Evolutionary conservation across 2,329 filamentous ascomycete genomes (phyloP).

Genomic region (Sphaerostilbella broomeana): DNA sequence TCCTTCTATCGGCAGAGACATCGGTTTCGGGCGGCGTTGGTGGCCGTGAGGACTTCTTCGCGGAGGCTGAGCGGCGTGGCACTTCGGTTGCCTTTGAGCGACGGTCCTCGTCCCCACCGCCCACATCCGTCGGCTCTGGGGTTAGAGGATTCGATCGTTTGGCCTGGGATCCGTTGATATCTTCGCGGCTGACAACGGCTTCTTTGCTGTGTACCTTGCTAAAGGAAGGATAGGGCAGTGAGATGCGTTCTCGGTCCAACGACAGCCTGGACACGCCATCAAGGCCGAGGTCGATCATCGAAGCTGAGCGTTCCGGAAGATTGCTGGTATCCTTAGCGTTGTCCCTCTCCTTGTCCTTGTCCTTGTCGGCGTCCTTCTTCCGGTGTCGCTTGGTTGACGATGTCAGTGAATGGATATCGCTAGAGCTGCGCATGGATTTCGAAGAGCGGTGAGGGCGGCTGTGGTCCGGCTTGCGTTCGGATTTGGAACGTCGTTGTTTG

Average conservation of each 20-base stretch:
- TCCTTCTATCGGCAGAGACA: slow-evolving; percentile 38
- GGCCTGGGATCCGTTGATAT: slow-evolving; percentile 29
- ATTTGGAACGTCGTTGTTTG: slow-evolving; percentile 33
- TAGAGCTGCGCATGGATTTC: slow-evolving; percentile 38
- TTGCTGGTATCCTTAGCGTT: slow-evolving; percentile 28
- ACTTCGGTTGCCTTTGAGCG: slow-evolving; percentile 44
- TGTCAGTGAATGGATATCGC: slow-evolving; percentile 35
- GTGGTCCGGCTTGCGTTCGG: slow-evolving; percentile 30
- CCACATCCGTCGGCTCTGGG: slow-evolving; percentile 66
- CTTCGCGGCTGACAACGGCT: slow-evolving; percentile 59
- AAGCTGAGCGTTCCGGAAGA: slow-evolving; percentile 21
- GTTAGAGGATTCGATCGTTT: slow-evolving; percentile 45
- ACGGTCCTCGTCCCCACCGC: slow-evolving; percentile 40
- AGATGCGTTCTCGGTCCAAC: slow-evolving; percentile 39
- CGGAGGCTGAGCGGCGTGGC: slow-evolving; percentile 28
- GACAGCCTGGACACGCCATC: slow-evolving; percentile 32
- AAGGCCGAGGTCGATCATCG: slow-evolving; percentile 43
- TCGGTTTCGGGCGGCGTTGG: slow-evolving; percentile 60
- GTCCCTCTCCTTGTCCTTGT: slow-evolving; percentile 31
- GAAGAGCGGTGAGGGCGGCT: slow-evolving; percentile 26
- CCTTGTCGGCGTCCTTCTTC: slow-evolving; percentile 22
- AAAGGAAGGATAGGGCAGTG: slow-evolving; percentile 71
- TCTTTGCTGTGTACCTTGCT: slow-evolving; percentile 93
- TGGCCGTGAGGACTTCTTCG: slow-evolving; percentile 42
- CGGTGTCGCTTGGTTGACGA: slow-evolving; percentile 30